Evolutionary conservation across 805 yeast genomes (phyloP), one percentile per base, ranked within the genome.

Genomic region (Barnettozyma vustinii): DNA sequence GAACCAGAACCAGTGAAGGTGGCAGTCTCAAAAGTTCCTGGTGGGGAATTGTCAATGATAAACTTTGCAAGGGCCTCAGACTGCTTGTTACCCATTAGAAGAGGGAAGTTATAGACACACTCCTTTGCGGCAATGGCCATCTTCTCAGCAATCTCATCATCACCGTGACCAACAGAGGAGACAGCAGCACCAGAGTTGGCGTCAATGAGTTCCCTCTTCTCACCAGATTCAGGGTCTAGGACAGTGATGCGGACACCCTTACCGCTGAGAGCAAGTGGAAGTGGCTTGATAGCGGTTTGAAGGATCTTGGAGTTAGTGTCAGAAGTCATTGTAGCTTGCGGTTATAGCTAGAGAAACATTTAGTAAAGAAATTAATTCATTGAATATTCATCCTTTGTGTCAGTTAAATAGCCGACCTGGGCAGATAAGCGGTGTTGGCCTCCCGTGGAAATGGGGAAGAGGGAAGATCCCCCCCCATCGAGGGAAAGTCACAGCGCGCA

Each of bases 1-100:
- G 85, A 71, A 9, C 88, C 89, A 3, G 84, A 76, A 50, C 81
- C 80, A 45, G 79, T 73, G 62, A 70, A 72, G 30, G 70, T 61
- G 5, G 75, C 77, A 44, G 70, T 60, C 40, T 65, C 68, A 56
- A 74, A 73, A 8, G 74, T 69, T 15, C 70, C 73, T n/a, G 56
- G 53, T 45, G 76, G 75, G n/a, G 76, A 72, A 49, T 67, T 62
- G 9, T 68, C 71, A 50, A 62, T 77, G 62, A 69, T 70, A 66
- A 66, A 71, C 45, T 66, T 59, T 5, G 75, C 74, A 26, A 74
- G 57, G 9, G 64, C 66, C 51, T 74, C 78, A 20, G 76, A 68
- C 27, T 69, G 67, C 36, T 61, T 57, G 55, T 71, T 71, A 36
- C 68, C 44, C 9, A 58, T 51, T 20, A 59, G 37, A 4, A 54